Base-by-base conservation (phyloP, 257 asterid genomes). In the Jaltomata sinuosa region DNA sequence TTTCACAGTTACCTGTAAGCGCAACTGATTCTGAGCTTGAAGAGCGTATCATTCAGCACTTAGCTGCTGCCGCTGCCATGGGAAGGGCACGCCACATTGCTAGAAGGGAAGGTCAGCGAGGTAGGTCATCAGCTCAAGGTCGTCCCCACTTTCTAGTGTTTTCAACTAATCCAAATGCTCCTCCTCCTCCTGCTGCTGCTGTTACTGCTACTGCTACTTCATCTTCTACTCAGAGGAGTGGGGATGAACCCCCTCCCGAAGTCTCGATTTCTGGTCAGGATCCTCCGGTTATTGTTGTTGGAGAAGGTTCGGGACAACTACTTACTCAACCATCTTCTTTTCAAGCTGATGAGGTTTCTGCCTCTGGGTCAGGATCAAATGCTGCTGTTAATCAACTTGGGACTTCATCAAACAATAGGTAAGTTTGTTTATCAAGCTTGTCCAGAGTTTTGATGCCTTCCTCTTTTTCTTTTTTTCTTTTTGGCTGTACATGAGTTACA, bases 51-150 rank as follows among this genome's bases (percentile, higher is more conserved):
- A 91, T 95, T 88, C 99, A 94, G 89, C 99, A 94, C 90, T 89
- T 95, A 85, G 97, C 97, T 32, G 96, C 97, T 83, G 98, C 99
- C 4, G 97, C 99, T 65, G 94, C 98, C 9, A 94, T 93, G 99
- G 98, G 98, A 78, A 91, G 98, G 89, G 93, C 97, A 76, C 95
- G 97, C 57, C 97, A 95, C 83, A 86, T 94, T 40, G 94, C 96
- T 80, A 89, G 98, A 85, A 90, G 98, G 84, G 98, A 93, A 86
- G 94, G 92, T 49, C 96, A 89, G 84, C 88, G 97, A 90, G 80
- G 83, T 80, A 90, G 99, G 74, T 74, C 99, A 65, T 94, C 97
- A 50, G 72, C 94, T 87, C 97, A 93, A 76, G 95, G 92, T 27
- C 97, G 93, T 50, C 96, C 97, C 55, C 99, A 92, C 9, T 91